Evolutionary conservation across 208 protist genomes (phyloP).

Genomic region (Leishmania aethiopica): DNA sequence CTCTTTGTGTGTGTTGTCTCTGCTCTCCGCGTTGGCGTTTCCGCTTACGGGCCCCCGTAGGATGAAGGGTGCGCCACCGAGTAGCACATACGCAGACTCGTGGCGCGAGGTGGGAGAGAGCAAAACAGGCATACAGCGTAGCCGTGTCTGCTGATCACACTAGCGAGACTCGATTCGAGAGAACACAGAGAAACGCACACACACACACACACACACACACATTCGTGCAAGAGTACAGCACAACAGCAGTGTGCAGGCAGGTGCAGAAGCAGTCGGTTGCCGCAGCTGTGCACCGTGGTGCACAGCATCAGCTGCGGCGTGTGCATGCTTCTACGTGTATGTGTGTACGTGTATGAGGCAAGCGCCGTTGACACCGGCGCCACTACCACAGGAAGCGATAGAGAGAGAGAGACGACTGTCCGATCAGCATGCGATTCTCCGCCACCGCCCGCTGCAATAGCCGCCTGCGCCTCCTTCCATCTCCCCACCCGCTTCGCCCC

Average conservation of each 20-base stretch:
- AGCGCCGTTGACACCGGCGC: neutral
- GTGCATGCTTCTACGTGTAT: neutral
- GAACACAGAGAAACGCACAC: neutral
- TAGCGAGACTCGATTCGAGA: neutral
- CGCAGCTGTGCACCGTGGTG: neutral
- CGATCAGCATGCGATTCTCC: neutral
- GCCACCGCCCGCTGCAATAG: neutral
- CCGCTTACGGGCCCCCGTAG: neutral
- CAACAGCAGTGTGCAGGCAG: neutral
- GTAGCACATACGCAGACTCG: neutral
- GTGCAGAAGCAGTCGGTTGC: neutral
- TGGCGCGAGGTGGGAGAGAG: neutral
- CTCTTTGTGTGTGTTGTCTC: neutral
- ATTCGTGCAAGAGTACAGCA: neutral
- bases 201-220: neutral
- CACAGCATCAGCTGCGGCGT: neutral
- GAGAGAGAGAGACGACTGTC: neutral
- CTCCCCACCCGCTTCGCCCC: neutral
- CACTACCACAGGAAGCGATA: too few species aligned
- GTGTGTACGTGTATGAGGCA: neutral
- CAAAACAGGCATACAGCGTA: neutral
- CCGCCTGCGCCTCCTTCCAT: too few species aligned
- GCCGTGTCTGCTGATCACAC: neutral
- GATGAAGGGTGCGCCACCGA: neutral
- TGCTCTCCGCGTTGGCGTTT: neutral